Conservation (phyloP, 2,329 filamentous ascomycete genomes). For the Ambrosiella xylebori region DNA sequence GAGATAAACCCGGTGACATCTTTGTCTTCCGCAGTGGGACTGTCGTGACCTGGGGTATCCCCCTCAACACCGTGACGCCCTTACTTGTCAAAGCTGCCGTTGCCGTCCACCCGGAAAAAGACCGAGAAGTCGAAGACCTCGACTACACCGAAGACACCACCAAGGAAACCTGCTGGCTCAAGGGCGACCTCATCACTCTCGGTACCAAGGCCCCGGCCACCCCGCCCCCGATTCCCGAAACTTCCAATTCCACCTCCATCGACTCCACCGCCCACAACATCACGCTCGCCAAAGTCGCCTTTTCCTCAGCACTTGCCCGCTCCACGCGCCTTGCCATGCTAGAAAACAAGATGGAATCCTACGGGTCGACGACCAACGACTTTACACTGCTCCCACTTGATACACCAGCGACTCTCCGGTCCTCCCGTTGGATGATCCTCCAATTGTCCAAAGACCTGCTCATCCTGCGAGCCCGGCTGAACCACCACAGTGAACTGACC, state of each 20-base stretch:
- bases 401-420: constrained; percentile 30
- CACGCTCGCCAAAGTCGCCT: constrained; percentile 84
- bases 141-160: constrained; percentile 65
- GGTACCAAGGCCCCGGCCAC: constrained; percentile 48
- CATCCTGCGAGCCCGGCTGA: constrained; percentile 75
- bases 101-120: constrained; percentile 48
- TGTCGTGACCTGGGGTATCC: constrained; percentile 79
- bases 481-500: constrained; percentile 91
- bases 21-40: constrained; percentile 94
- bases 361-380: constrained; percentile 70
- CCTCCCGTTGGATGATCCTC: constrained; percentile 58
- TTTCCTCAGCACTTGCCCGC: constrained; percentile 81
- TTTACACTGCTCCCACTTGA: constrained; percentile 62
- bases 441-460: constrained; percentile 88
- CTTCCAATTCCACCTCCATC: constrained; percentile 19
- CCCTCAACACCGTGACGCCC: constrained; percentile 56
- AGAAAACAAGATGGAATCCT: constrained; percentile 63
- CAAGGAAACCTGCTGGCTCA: constrained; percentile 58
- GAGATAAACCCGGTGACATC: constrained; percentile 57
- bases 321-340: constrained; percentile 88
- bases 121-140: constrained; percentile 73
- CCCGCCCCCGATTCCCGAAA: neutral
- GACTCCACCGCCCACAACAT: constrained; percentile 29
- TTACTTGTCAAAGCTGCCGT: constrained; percentile 61
- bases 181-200: constrained; percentile 75